Conservation (phyloP, 495 filamentous ascomycete species). For the Aspergillus baeticus region DNA sequence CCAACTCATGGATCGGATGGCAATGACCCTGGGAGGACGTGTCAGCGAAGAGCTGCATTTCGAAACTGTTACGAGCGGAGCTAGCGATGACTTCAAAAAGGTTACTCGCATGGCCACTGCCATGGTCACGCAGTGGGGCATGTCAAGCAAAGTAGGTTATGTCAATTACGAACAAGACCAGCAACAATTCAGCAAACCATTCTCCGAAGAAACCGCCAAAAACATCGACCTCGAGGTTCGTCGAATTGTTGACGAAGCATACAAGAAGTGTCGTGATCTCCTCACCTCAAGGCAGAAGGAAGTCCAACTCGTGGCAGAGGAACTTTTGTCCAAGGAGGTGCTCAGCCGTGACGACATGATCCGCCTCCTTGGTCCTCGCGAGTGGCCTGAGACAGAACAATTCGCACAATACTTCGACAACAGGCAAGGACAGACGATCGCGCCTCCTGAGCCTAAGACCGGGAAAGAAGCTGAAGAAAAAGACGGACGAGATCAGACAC, state of each 20-base stretch:
- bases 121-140: conserved; percentile 98
- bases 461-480: conserved; percentile 35
- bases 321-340: conserved; percentile 88
- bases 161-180: conserved; percentile 85
- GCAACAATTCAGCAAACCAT: conserved; percentile 85
- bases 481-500: conserved; percentile 44
- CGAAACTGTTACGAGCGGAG: conserved; percentile 90
- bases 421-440: conserved; percentile 42
- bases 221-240: conserved; percentile 89
- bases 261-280: conserved; percentile 83
- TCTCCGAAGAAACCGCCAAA: conserved; percentile 88
- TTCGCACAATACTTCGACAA: conserved; percentile 90
- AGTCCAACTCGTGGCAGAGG: conserved; percentile 87
- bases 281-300: conserved; percentile 83
- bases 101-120: conserved; percentile 91
- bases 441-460: conserved; percentile 54
- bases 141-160: conserved; percentile 89
- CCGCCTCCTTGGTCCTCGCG: conserved; percentile 76
- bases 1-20: conserved; percentile 99
- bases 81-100: conserved; percentile 97
- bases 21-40: conserved; percentile 95
- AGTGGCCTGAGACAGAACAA: conserved; percentile 80
- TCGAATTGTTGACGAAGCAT: conserved; percentile 85
- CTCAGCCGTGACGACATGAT: conserved; percentile 88
- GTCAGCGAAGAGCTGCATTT: conserved; percentile 96